Evolutionary conservation across 1,139 yeast species (phyloP).

Genomic region (Magnusiomyces starmeri): DNA sequence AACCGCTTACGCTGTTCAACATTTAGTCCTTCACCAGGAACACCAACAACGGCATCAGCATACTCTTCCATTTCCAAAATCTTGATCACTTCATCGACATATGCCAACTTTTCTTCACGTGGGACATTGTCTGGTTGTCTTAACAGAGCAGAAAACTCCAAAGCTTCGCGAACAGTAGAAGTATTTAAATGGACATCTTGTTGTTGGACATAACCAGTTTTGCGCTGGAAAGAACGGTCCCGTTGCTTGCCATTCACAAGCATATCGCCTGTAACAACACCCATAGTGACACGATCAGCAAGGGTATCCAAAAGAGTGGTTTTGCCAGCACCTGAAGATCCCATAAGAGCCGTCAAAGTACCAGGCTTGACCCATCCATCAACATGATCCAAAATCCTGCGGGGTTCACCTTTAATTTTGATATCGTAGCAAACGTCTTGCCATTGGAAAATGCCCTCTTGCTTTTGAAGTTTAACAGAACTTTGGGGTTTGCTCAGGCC

Average conservation of each 20-base stretch:
- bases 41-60: slow-evolving; percentile 74
- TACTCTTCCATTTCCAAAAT: slow-evolving; percentile 60
- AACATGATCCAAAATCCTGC: slow-evolving; percentile 54
- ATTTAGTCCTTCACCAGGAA: slow-evolving; percentile 58
- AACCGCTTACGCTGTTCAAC: slow-evolving; percentile 76
- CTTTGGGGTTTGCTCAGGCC: slow-evolving; percentile 4
- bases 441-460: slow-evolving; percentile 58
- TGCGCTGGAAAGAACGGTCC: slow-evolving; percentile 63
- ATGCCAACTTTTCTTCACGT: slow-evolving; percentile 49
- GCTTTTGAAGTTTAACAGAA: slow-evolving; percentile 17
- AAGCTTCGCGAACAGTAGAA: slow-evolving; percentile 68
- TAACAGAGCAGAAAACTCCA: slow-evolving; percentile 60
- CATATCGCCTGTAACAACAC: slow-evolving; percentile 63
- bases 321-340: slow-evolving; percentile 80
- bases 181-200: slow-evolving; percentile 64
- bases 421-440: slow-evolving; percentile 62
- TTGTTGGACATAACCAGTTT: slow-evolving; percentile 74
- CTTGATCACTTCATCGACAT: slow-evolving; percentile 59
- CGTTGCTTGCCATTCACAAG: slow-evolving; percentile 61
- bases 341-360: slow-evolving; percentile 66
- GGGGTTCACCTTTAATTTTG: slow-evolving; percentile 43
- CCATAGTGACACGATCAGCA: slow-evolving; percentile 66
- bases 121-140: slow-evolving; percentile 55
- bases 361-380: slow-evolving; percentile 78
- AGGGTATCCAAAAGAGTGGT: slow-evolving; percentile 64